A percentile compares a stretch with the other conserved stretches of the same genome.
Evolutionary conservation across 2,329 filamentous ascomycete species (phyloP).

Genomic region (Apiospora arundinis): DNA sequence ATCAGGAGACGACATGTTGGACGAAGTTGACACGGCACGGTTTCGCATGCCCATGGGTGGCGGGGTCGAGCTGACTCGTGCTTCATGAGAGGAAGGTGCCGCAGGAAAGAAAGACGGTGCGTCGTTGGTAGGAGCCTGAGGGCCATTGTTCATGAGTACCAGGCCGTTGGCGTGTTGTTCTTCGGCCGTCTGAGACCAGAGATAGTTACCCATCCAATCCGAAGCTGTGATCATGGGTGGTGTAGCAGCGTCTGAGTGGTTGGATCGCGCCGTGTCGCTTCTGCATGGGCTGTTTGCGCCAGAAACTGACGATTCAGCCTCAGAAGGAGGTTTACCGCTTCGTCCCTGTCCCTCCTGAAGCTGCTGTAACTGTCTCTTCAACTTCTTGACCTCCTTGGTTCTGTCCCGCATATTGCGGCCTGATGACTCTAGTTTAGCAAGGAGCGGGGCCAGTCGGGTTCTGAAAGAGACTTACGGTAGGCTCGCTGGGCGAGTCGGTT

Average conservation of each 20-base stretch:
- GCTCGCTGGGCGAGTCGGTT: constrained; percentile 43
- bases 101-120: not conserved
- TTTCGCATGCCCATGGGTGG: not conserved
- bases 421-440: constrained; percentile 5
- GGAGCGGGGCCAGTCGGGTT: not conserved
- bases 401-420: constrained; percentile 35
- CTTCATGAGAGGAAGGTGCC: not conserved
- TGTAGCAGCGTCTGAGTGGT: constrained; percentile 29
- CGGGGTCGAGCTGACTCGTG: not conserved
- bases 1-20: not conserved
- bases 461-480: constrained; percentile 36
- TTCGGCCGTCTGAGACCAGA: constrained; percentile 30
- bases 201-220: constrained; percentile 33
- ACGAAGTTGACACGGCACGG: constrained; percentile 9
- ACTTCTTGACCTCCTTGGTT: constrained; percentile 35
- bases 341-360: constrained; percentile 31
- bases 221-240: constrained; percentile 28
- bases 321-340: not conserved
- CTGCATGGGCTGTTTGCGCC: constrained; percentile 28
- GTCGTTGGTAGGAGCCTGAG: not conserved
- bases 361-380: constrained; percentile 34
- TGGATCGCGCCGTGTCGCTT: constrained; percentile 9
- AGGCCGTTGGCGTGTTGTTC: constrained; percentile 24
- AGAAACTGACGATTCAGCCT: constrained; percentile 25
- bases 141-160: not conserved